phyloP scores from a whole-genome alignment of 1,284 basidiomycete genomes.

The Apiotrichum sp. region DNA sequence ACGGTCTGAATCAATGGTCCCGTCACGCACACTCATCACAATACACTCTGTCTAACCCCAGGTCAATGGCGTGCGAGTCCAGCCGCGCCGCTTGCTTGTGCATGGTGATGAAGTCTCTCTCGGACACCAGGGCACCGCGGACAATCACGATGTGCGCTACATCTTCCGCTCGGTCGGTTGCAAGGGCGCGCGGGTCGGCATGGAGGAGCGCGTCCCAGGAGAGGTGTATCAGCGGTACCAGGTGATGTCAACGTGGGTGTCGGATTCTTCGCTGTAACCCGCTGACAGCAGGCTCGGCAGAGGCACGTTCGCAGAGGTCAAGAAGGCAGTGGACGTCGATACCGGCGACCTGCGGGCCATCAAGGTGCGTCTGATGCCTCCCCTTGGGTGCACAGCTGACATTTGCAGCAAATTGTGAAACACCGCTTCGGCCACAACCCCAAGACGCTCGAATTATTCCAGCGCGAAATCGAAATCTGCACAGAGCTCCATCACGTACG shows the following conservation, averaged over 20 bases:
- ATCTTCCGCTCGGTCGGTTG: conserved; percentile 40
- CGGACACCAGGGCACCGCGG: conserved; percentile 53
- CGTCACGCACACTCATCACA: too few relatives aligned
- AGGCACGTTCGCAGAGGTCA: conserved; percentile 47
- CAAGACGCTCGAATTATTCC: conserved; percentile 53
- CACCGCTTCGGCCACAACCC: conserved; percentile 47
- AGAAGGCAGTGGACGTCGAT: conserved; percentile 43
- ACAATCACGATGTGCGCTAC: conserved; percentile 52
- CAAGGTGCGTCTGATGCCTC: conserved; percentile 34
- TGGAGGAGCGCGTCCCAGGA: conserved; percentile 47
- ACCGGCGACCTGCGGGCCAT: conserved; percentile 43
- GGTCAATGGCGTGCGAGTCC: conserved; percentile 67
- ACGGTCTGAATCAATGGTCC: too few relatives aligned
- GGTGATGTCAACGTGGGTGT: conserved; percentile 37
- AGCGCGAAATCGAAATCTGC: conserved; percentile 74
- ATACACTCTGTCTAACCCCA: conserved; percentile 31
- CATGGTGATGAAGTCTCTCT: conserved; percentile 80
- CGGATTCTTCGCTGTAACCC: background rate
- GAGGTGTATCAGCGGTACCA: conserved; percentile 42
- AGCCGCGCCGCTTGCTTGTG: conserved; percentile 54
- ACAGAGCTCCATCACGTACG: conserved; percentile 60
- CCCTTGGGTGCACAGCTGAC: background rate
- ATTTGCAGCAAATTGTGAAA: conserved; percentile 40
- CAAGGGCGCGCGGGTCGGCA: conserved; percentile 35
- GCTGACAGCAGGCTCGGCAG: conserved; percentile 38